Base-by-base conservation (phyloP, 805 yeast genomes). In the Suhomyces pyralidae region DNA sequence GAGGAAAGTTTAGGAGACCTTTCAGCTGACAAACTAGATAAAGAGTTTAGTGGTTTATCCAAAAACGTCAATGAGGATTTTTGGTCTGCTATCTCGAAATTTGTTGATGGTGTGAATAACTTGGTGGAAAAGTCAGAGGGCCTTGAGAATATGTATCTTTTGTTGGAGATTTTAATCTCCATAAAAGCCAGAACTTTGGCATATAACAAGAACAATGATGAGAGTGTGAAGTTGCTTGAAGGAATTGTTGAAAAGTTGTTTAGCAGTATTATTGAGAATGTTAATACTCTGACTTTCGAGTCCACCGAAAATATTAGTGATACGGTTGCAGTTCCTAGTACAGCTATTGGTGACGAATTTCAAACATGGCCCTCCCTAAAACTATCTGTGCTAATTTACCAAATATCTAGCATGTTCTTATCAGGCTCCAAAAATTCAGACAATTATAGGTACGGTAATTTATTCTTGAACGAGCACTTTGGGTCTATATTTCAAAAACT, bases 391-490 rank as follows among this genome's bases (percentile, higher is more conserved):
- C 43, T 57, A 15, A 46, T 69, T 53, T 66, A 51, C 44, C 20
- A 43, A 24, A 15, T 44, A 9, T 22, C 52, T 9, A 44, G 48
- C 25, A 15, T 2, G 15, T 44, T 44, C 20, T 44, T 49, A 26
- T 7, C 45, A n/a, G 28, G 38, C 5, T 32, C 48, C 5, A 12
- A 15, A 12, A 36, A 26, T 7, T 44, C 52, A 17, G 30, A 49
- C 3, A 28, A 32, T 14, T 49, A 47, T n/a, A 56, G 58, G 9
- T 61, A 56, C 44, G 57, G 63, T 22, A 58, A 56, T 10, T 60
- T 70, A 10, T 68, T 67, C 46, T 54, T 62, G 52, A 61, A 64
- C 40, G 52, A 49, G 1, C 49, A 55, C 19, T 56, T 61, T 14
- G 56, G 42, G 17, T 44, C 49, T 0, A 40, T 54, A 1, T 74